Evolutionary conservation across 192 early-diverging fungal genomes (phyloP).

Genomic region (Backusella psychrophila): DNA sequence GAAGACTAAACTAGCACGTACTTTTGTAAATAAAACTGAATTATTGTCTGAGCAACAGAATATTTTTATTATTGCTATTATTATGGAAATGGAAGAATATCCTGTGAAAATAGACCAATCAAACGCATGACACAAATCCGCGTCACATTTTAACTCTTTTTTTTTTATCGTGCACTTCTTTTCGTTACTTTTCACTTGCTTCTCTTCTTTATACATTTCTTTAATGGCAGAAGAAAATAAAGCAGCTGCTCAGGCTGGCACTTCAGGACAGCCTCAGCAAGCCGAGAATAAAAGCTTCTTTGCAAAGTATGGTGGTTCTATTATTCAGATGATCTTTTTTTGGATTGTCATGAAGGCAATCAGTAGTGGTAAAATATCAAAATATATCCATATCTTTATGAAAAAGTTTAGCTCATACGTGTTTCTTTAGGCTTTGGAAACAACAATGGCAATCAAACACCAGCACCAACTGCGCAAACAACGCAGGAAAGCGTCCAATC

Average conservation of each 20-base stretch:
- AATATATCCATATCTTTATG: not conserved
- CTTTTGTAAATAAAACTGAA: not conserved
- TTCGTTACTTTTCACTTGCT: not conserved
- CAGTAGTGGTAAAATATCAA: slow-evolving; percentile 9
- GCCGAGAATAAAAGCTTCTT: slow-evolving; percentile 21
- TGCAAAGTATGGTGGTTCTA: slow-evolving; percentile 26
- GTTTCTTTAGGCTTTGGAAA: not conserved
- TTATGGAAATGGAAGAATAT: not conserved
- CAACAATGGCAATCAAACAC: not conserved
- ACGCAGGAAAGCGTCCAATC: not conserved
- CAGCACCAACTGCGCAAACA: not conserved
- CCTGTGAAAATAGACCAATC: not conserved
- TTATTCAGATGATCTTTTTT: slow-evolving; percentile 32
- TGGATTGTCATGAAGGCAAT: slow-evolving; percentile 24
- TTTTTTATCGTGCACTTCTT: not conserved
- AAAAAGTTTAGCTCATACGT: not conserved
- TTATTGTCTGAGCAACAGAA: no score
- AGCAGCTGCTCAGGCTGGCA: not conserved
- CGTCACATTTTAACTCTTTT: not conserved
- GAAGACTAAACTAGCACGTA: not conserved
- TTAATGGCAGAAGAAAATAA: slow-evolving; percentile 9
- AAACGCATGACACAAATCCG: not conserved
- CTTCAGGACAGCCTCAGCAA: not conserved
- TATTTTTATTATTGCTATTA: no score
- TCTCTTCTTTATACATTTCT: not conserved